These are phyloP conservation scores for Aspergillus nomiae DNA, from an alignment of 2,329 filamentous ascomycete genomes.

Conservation along the genomic window DNA sequence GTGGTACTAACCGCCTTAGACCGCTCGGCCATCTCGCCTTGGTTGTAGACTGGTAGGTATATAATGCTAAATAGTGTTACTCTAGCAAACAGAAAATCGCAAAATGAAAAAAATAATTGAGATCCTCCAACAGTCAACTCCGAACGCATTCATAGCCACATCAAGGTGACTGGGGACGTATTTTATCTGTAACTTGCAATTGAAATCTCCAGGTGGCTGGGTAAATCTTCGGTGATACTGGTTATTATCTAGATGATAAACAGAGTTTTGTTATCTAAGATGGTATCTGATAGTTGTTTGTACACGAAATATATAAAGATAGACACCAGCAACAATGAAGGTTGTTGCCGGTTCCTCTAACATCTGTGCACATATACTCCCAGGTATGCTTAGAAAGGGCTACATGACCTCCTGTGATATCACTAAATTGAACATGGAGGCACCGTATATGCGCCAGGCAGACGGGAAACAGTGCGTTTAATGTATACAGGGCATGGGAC, in stretches of 20 bases:
- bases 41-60: rapidly evolving
- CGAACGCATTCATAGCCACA: no score
- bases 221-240: not conserved
- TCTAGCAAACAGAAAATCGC: not conserved
- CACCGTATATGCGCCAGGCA: not conserved
- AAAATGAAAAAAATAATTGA: not conserved
- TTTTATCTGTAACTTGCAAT: not conserved
- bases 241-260: not conserved
- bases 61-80: not conserved
- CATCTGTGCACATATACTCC: not conserved
- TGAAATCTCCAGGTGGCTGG: no score
- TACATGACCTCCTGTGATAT: not conserved
- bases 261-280: not conserved
- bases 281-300: not conserved
- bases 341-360: no score
- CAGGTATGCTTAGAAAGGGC: not conserved
- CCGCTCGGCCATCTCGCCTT: slow-evolving; percentile 6
- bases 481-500: not conserved
- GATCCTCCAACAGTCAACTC: no score
- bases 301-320: not conserved
- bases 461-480: not conserved
- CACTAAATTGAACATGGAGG: not conserved
- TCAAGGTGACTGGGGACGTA: no score
- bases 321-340: not conserved
- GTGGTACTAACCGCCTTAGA: not conserved